These are phyloP conservation scores for Penicillium robsamsonii DNA, from an alignment of 495 filamentous ascomycete species.

Conservation along the genomic window DNA sequence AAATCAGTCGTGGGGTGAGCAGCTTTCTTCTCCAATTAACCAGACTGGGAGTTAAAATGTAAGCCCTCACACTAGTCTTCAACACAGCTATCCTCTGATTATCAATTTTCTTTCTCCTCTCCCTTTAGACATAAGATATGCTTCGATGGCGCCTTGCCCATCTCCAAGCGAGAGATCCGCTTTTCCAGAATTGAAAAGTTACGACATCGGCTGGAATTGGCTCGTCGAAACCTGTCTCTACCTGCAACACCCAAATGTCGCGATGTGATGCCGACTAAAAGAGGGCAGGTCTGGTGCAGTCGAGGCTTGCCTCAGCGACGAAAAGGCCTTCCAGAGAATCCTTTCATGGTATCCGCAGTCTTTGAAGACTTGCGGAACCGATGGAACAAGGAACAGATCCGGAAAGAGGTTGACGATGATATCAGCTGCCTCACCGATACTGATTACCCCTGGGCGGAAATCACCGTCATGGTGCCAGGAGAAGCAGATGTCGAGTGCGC, in stretches of 20 bases:
- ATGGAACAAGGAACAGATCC: slow-evolving; percentile 33
- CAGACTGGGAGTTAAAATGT: slow-evolving; percentile 56
- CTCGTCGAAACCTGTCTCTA: slow-evolving; percentile 20
- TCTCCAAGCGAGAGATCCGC: slow-evolving; percentile 54
- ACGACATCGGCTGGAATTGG: slow-evolving; percentile 40
- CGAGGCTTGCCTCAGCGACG: slow-evolving; percentile 27
- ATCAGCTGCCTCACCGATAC: slow-evolving; percentile 3
- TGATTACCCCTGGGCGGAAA: slow-evolving; percentile 44
- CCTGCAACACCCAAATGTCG: slow-evolving; percentile 6
- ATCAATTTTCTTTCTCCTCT: neutral
- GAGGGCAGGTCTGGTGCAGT: slow-evolving; percentile 27
- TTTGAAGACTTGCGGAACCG: slow-evolving; percentile 55
- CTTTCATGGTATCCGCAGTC: slow-evolving; percentile 68
- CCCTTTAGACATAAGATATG: slow-evolving; percentile 54
- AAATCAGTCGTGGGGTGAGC: slow-evolving; percentile 57
- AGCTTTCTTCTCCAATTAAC: slow-evolving; percentile 59
- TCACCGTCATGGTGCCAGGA: slow-evolving; percentile 59
- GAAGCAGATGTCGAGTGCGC: slow-evolving; percentile 74
- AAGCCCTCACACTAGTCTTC: slow-evolving; percentile 21
- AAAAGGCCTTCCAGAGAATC: slow-evolving; percentile 48
- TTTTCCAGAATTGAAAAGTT: slow-evolving; percentile 47
- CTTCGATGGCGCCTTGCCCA: slow-evolving; percentile 75
- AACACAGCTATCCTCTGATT: slow-evolving; percentile 4
- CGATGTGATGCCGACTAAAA: slow-evolving; percentile 10
- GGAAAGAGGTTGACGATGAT: slow-evolving; percentile 9